Conservation (phyloP, 1,284 basidiomycete species). For the Boletellus dicymbophilus region DNA sequence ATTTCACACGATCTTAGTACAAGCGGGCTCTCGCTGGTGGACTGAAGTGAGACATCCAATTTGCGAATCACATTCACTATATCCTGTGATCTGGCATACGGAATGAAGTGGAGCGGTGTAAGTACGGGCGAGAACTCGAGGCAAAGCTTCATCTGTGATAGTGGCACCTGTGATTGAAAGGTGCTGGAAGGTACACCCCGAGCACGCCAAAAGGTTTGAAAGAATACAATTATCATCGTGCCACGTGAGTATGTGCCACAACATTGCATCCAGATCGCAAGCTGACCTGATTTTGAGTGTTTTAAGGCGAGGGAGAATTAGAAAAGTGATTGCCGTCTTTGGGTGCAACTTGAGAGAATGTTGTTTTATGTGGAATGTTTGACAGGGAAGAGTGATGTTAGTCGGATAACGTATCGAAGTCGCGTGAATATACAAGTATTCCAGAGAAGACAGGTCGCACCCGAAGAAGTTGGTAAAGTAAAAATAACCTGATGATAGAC, state of each 20-base stretch:
- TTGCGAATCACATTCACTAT: slow-evolving; percentile 8
- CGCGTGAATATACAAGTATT: slow-evolving; percentile 4
- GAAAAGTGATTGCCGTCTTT: neutral
- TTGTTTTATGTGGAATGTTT: slow-evolving; percentile 13
- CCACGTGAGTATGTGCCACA: neutral
- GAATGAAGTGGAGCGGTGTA: slow-evolving; percentile 17
- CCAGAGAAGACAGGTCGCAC: slow-evolving; percentile 19
- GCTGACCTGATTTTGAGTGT: slow-evolving; percentile 19
- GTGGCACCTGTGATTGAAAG: slow-evolving; percentile 17
- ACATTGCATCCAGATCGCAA: neutral
- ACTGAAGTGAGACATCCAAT: slow-evolving; percentile 4
- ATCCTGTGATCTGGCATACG: slow-evolving; percentile 14
- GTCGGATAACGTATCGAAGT: neutral
- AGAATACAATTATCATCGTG: slow-evolving; percentile 14
- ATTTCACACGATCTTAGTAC: slow-evolving; percentile 11
- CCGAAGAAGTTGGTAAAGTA: slow-evolving; percentile 11
- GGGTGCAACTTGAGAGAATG: neutral
- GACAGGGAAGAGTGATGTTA: slow-evolving; percentile 4
- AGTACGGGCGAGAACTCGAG: slow-evolving; percentile 14
- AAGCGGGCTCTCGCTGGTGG: neutral
- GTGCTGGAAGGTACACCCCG: slow-evolving; percentile 8
- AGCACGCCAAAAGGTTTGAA: slow-evolving; percentile 18
- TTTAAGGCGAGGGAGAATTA: slow-evolving; percentile 14
- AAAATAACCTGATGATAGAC: slow-evolving; percentile 7
- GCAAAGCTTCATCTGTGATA: slow-evolving; percentile 17